Base-by-base conservation (phyloP, 495 filamentous ascomycete species). In the Neurospora sublineolata region DNA sequence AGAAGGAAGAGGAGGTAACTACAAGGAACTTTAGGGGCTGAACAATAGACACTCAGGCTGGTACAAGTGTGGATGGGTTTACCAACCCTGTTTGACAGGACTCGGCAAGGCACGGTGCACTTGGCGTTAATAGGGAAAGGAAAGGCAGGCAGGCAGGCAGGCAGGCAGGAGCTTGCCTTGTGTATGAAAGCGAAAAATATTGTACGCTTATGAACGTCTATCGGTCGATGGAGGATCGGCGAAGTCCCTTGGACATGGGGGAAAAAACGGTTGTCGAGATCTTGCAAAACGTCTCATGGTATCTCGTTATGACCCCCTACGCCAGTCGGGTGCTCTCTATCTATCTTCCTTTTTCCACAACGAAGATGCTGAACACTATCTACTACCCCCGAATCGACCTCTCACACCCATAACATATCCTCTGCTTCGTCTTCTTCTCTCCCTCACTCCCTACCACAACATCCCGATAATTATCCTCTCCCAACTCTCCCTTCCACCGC, bases 361-460 rank as follows among this genome's bases (percentile, higher is more conserved):
- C 11, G 37, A 23, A 14, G 37, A 20, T 16, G 30, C 6, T 14
- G 30, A 0, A 42, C 16, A 16, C 37, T 3, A 3, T 42, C 1
- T 7, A 18, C 8, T 18, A 85, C 37, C 82, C 83, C 30, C 75
- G 76, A 23, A 81, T 78, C 67, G 84, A 83, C 73, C 86, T 81
- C 76, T 85, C 80, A 74, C 86, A 87, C 23, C 86, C 86, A 75
- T 87, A 87, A 73, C 86, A 87, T 58, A 87, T 71, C 72, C 73
- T 73, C 40, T 67, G 70, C 37, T 73, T 70, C 27, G 7, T 70
- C 18, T 20, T 37, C 64, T 70, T 64, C 67, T 9, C 72, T 1
- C 33, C 74, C 3, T 69, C 69, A 14, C 64, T 70, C 4, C 75
- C 73, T n/a, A 9, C 39, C 40, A 72, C 12, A 8, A 2, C 23